Percentiles rank a stretch among this genome's conserved stretches.
phyloP scores from a whole-genome alignment of 805 yeast genomes.

The Metschnikowia gelsemii region DNA sequence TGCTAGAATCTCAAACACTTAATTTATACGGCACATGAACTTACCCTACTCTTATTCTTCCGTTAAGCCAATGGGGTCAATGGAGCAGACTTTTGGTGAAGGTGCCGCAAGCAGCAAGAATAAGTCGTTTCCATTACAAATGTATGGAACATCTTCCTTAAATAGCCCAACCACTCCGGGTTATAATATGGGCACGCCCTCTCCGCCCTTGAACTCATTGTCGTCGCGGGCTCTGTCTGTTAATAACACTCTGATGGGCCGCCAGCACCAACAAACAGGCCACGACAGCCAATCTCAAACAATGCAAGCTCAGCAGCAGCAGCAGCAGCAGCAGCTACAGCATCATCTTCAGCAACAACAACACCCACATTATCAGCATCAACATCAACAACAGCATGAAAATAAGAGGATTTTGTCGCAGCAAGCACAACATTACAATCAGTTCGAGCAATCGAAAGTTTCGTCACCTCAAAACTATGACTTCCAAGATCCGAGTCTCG shows the following conservation, averaged over 20 bases:
- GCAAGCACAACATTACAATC: slow-evolving; percentile 3
- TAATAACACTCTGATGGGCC: slow-evolving; percentile 9
- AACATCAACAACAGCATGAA: not conserved
- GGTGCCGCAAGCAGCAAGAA: slow-evolving; percentile 7
- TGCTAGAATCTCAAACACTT: not conserved
- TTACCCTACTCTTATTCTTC: slow-evolving; percentile 9
- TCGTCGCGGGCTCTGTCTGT: slow-evolving; percentile 12
- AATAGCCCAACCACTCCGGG: slow-evolving; percentile 7
- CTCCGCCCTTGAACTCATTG: slow-evolving; percentile 12
- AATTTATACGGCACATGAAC: slow-evolving; percentile 8
- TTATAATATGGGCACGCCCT: slow-evolving; percentile 13
- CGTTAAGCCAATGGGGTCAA: slow-evolving; percentile 4
- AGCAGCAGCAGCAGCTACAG: not conserved
- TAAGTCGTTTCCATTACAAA: slow-evolving; percentile 13
- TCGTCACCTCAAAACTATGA: slow-evolving; percentile 5
- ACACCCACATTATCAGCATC: not conserved
- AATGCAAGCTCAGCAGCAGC: not conserved
- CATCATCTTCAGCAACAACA: not conserved
- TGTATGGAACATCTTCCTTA: slow-evolving; percentile 8
- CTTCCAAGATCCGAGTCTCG: slow-evolving; percentile 7
- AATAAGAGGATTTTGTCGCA: not conserved
- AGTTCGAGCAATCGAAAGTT: slow-evolving; percentile 1
- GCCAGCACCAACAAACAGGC: slow-evolving; percentile 5
- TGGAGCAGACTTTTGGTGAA: slow-evolving; percentile 6
- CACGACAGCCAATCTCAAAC: slow-evolving; percentile 2